A percentile compares a stretch with the other conserved stretches of the same genome.
These are phyloP conservation scores for Rhododendron molle DNA, from an alignment of 148 eudicot genomes.

Conservation along the genomic window DNA sequence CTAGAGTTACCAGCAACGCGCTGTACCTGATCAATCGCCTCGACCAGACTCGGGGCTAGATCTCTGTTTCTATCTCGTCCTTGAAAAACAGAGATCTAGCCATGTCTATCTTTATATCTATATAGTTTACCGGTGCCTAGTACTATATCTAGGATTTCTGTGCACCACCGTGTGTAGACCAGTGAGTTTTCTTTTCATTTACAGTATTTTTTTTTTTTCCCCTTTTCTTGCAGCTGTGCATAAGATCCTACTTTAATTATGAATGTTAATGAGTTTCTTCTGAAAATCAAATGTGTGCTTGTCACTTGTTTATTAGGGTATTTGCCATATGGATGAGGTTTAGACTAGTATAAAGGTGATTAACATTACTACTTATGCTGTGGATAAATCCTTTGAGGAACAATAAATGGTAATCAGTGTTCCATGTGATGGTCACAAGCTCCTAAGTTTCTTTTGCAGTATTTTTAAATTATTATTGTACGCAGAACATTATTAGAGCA, in stretches of 20 bases:
- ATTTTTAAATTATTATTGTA: no score
- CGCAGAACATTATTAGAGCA: no score
- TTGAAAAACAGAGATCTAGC: not conserved
- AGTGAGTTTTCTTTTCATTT: not conserved
- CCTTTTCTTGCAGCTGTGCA: not conserved
- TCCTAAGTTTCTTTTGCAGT: no score
- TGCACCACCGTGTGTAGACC: not conserved
- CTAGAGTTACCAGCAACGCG: conserved; percentile 61
- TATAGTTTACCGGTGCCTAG: not conserved
- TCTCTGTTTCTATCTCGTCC: not conserved
- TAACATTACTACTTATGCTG: not conserved
- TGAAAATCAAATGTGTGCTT: not conserved
- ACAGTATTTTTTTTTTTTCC: not conserved
- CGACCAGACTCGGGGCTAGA: conserved; percentile 19
- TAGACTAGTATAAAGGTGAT: not conserved
- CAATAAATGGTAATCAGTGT: not conserved
- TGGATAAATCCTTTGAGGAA: not conserved
- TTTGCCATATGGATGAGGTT: not conserved
- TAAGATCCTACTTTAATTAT: not conserved
- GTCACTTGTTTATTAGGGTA: not conserved
- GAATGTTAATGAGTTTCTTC: not conserved
- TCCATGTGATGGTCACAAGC: not conserved
- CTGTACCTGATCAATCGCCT: conserved; percentile 51
- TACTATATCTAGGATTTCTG: not conserved
- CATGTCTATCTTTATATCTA: not conserved